Evolutionary conservation across 2,329 filamentous ascomycete species (phyloP), one percentile per base, ranked within the genome.

Genomic region (Trichophyton rubrum): DNA sequence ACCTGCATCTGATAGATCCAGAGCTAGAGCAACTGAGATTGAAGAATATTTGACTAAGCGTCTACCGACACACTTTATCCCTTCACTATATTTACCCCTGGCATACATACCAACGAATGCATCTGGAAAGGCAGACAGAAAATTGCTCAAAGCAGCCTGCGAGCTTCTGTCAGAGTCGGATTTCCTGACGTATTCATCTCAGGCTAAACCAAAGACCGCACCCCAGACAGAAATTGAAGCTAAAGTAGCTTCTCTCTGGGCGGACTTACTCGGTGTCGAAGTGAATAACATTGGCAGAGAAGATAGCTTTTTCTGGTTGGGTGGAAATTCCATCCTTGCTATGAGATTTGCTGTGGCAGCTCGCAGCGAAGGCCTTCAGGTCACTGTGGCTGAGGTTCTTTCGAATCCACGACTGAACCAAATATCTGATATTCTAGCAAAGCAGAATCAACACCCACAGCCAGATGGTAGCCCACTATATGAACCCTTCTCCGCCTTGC

Each of bases 271-370:
- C 33, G 69, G 66, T 0, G 67, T 80, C 0, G 65, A 70, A 0
- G 72, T 79, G 59, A 73, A 76, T 2, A 72, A 76, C 0, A 79
- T 83, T 17, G 72, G 75, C 1, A 68, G 76, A 2, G 74, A 79
- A 15, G 77, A 82, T 64, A 80, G 76, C 69, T 83, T 84, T 70
- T 83, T 83, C 71, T 74, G 76, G 8, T 72, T 82, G 0, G 81
- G 81, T 0, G 81, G 81, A 15, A 80, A 83, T 67, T 83, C 81
- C 0, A 80, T 83, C 45, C 71, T 74, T 2, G 80, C 80, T 2
- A 85, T 84, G 79, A 82, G 80, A 67, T 72, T 85, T 0, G 82
- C 84, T 0, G 79, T 82, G 2, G 78, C 80, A 59, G 77, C 80
- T 1, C 73, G 81, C 24, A 71, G 74, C 1, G 75, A 78, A 24